Conservation (phyloP, 2,329 filamentous ascomycete genomes). For the Alternaria triticina region DNA sequence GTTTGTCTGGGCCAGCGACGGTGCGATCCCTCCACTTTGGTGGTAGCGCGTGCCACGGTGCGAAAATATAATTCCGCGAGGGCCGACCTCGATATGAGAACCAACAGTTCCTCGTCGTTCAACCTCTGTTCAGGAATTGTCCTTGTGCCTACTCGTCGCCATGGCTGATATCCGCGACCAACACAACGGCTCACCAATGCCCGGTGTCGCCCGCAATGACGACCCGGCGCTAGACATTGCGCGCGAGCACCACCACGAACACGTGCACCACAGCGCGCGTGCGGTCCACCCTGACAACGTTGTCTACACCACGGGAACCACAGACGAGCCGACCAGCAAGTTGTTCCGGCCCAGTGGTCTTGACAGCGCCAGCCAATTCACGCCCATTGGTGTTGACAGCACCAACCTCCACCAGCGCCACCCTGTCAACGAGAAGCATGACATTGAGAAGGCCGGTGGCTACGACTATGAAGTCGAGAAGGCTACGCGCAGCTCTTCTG, state of each 20-base stretch:
- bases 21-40: slow-evolving; percentile 34
- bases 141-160: slow-evolving; percentile 33
- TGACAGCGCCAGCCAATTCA: slow-evolving; percentile 39
- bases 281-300: slow-evolving; percentile 40
- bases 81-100: slow-evolving; percentile 15
- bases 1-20: slow-evolving; percentile 36
- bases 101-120: slow-evolving; percentile 36
- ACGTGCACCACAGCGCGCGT: slow-evolving; percentile 46
- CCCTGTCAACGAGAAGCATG: slow-evolving; percentile 29
- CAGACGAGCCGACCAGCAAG: slow-evolving; percentile 37
- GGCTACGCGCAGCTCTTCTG: slow-evolving; percentile 39
- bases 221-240: slow-evolving; percentile 48
- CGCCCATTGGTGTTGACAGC: slow-evolving; percentile 49
- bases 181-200: slow-evolving; percentile 46
- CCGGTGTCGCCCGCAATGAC: slow-evolving; percentile 39
- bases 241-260: slow-evolving; percentile 47
- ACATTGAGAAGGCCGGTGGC: slow-evolving; percentile 44
- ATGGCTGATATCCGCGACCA: slow-evolving; percentile 41
- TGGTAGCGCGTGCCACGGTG: slow-evolving; percentile 34
- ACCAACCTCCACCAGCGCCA: slow-evolving; percentile 44
- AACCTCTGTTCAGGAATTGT: slow-evolving; percentile 34
- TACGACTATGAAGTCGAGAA: slow-evolving; percentile 51
- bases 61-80: slow-evolving; percentile 43
- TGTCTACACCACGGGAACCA: slow-evolving; percentile 47
- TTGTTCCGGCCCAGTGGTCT: slow-evolving; percentile 45